A percentile compares a stretch with the other conserved stretches of the same genome.
Evolutionary conservation across 2,329 filamentous ascomycete genomes (phyloP).

Genomic region (Stachybotrys elegans): DNA sequence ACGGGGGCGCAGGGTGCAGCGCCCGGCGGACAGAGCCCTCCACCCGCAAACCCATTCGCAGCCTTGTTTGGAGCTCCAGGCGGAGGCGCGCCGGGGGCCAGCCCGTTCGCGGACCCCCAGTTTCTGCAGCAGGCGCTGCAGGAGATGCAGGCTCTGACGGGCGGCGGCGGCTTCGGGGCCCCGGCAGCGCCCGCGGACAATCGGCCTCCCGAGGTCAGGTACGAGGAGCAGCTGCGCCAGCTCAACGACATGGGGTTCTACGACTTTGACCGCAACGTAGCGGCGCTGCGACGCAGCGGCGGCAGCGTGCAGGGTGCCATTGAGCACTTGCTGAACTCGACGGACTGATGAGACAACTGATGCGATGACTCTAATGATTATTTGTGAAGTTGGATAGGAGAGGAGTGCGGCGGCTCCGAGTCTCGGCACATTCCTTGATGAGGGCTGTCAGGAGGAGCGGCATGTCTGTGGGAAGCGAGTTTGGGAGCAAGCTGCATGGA

Average conservation of each 20-base stretch:
- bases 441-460: too few relatives aligned
- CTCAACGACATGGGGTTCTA: slow-evolving; percentile 99
- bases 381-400: too few relatives aligned
- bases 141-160: slow-evolving; percentile 47
- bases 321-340: slow-evolving; percentile 59
- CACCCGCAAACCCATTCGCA: slow-evolving; percentile 61
- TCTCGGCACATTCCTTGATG: slow-evolving; percentile 7
- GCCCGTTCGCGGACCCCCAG: slow-evolving; percentile 44
- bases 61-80: slow-evolving; percentile 48
- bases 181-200: slow-evolving; percentile 65
- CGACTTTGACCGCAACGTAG: slow-evolving; percentile 90
- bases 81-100: slow-evolving; percentile 22
- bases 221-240: slow-evolving; percentile 83
- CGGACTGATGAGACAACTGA: slow-evolving; percentile 11
- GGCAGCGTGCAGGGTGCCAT: slow-evolving; percentile 92
- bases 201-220: slow-evolving; percentile 88
- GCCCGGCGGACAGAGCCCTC: slow-evolving; percentile 25
- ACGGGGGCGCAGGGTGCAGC: slow-evolving; percentile 15
- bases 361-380: not conserved
- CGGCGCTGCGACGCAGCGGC: slow-evolving; percentile 79
- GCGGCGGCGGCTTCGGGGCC: slow-evolving; percentile 24
- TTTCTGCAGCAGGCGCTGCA: slow-evolving; percentile 47
- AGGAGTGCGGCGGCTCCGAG: not conserved
- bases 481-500: too few relatives aligned
- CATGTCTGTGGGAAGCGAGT: too few relatives aligned